Percentiles rank a stretch among this genome's conserved stretches.
Evolutionary conservation across 2,329 filamentous ascomycete species (phyloP).

Genomic region (Aspergillus latus): DNA sequence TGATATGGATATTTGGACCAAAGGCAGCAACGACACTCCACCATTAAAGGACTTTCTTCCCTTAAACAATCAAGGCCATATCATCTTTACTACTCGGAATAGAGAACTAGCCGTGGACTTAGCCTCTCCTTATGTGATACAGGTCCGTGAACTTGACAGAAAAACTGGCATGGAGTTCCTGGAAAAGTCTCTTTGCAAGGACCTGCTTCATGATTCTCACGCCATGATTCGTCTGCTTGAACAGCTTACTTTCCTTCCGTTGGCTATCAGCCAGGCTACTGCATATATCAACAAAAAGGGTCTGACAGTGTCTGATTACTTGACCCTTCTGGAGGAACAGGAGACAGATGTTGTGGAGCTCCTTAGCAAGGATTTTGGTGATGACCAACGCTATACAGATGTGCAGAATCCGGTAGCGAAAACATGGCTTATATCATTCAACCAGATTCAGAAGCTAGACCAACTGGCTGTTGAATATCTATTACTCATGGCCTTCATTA

Average conservation of each 20-base stretch:
- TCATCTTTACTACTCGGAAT: conserved; percentile 30
- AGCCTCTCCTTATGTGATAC: neutral
- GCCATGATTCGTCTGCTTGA: conserved; percentile 14
- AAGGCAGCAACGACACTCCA: neutral
- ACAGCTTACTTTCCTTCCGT: conserved; percentile 24
- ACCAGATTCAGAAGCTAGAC: conserved; percentile 16
- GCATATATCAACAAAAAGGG: conserved; percentile 21
- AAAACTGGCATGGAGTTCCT: neutral
- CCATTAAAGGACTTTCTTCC: conserved; percentile 16
- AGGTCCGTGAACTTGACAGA: neutral
- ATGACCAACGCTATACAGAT: neutral
- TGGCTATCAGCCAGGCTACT: conserved; percentile 28
- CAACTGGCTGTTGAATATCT: conserved; percentile 17
- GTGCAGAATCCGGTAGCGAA: conserved; percentile 4
- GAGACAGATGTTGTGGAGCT: conserved; percentile 1
- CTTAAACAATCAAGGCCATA: conserved; percentile 19
- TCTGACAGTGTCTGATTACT: neutral
- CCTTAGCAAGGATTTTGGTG: conserved; percentile 10
- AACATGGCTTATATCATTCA: conserved; percentile 15
- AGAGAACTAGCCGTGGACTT: conserved; percentile 20
- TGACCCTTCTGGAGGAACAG: neutral
- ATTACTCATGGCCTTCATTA: neutral
- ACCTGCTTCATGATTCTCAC: conserved; percentile 13
- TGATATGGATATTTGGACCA: conserved; percentile 17
- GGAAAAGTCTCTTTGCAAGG: neutral